Evolutionary conservation across 371 early-diverging fungal genomes (phyloP).

Genomic region (Rhizopus sp.): DNA sequence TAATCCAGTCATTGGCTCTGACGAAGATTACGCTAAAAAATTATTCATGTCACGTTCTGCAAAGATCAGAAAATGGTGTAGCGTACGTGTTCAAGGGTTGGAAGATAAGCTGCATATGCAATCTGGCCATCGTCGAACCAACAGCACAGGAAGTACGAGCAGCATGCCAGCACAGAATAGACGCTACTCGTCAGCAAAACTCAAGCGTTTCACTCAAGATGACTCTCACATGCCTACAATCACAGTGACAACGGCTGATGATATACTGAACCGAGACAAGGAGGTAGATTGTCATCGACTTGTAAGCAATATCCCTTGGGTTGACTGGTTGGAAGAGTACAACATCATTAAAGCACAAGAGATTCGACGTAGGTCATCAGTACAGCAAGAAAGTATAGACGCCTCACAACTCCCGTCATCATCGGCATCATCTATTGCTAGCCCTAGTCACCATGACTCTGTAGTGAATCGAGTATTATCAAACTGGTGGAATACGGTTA

Average conservation of each 20-base stretch:
- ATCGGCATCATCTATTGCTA: background rate
- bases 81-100: slow-evolving; percentile 1
- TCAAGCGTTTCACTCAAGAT: slow-evolving; percentile 15
- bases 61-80: slow-evolving; percentile 46
- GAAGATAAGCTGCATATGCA: slow-evolving; percentile 6
- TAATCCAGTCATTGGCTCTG: slow-evolving; percentile 14
- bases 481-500: slow-evolving; percentile 34
- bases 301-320: slow-evolving; percentile 46
- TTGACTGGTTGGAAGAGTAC: slow-evolving; percentile 59
- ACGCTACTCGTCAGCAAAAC: slow-evolving; percentile 12
- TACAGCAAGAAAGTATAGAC: slow-evolving; percentile 11
- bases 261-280: background rate
- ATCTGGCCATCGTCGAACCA: slow-evolving; percentile 7
- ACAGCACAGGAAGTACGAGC: slow-evolving; percentile 12
- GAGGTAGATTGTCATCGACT: slow-evolving; percentile 8
- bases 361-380: slow-evolving; percentile 28
- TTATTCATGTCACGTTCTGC: slow-evolving; percentile 48
- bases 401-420: background rate
- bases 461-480: slow-evolving; percentile 19
- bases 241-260: slow-evolving; percentile 33
- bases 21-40: slow-evolving; percentile 38
- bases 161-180: background rate
- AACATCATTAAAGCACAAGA: slow-evolving; percentile 34
- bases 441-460: slow-evolving; percentile 2
- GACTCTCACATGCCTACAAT: slow-evolving; percentile 42